These are phyloP conservation scores for Pyrenophora teres DNA, from an alignment of 2,329 filamentous ascomycete genomes.

Conservation along the genomic window DNA sequence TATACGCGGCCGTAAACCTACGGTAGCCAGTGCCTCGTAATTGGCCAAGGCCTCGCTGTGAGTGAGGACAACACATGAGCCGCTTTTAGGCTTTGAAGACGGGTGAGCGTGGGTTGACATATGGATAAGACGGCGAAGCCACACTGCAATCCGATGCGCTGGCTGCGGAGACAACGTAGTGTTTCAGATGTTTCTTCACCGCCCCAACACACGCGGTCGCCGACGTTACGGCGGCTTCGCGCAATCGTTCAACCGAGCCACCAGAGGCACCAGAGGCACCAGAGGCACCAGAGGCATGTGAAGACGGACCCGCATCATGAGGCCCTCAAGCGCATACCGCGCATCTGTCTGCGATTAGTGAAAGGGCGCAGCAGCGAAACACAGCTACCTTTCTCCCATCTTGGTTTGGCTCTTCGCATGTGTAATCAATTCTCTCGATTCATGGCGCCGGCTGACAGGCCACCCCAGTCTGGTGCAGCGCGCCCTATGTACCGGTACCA, in stretches of 20 bases:
- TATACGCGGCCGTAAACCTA: slow-evolving; percentile 11
- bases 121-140: slow-evolving; percentile 17
- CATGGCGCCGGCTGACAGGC: slow-evolving; percentile 28
- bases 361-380: slow-evolving; percentile 31
- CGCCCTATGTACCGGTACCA: slow-evolving; percentile 31
- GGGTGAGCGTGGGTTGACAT: slow-evolving; percentile 13
- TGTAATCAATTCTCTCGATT: slow-evolving; percentile 36
- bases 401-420: slow-evolving; percentile 22
- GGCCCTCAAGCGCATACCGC: slow-evolving; percentile 4
- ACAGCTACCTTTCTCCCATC: slow-evolving; percentile 25
- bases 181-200: slow-evolving; percentile 8
- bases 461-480: slow-evolving; percentile 25
- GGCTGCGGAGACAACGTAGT: slow-evolving; percentile 6
- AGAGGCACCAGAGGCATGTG: not conserved
- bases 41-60: not conserved
- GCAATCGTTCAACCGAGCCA: not conserved
- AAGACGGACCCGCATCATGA: not conserved
- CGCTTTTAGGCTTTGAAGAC: not conserved
- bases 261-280: not conserved
- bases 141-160: slow-evolving; percentile 14
- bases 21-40: not conserved
- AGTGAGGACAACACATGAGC: not conserved
- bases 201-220: not conserved
- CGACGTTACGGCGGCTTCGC: not conserved
- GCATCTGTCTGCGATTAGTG: slow-evolving; percentile 9